Evolutionary conservation across 805 yeast species (phyloP).

Genomic region (Starmerella davenportii): DNA sequence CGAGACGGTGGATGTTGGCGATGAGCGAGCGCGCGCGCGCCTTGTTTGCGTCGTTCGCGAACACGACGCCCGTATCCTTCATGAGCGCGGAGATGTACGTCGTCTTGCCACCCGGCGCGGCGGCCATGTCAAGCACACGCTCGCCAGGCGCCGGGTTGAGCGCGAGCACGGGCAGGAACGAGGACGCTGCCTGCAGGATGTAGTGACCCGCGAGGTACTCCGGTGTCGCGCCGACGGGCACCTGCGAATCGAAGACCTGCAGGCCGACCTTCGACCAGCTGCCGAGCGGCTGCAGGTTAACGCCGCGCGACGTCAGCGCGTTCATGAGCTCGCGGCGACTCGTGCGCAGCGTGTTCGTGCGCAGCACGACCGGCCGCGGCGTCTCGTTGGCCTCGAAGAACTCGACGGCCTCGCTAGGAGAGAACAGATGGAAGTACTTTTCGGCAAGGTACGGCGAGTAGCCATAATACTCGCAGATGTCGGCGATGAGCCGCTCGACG

Average conservation of each 20-base stretch:
- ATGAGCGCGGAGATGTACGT: constrained; percentile 87
- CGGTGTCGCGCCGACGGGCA: constrained; percentile 99
- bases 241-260: constrained; percentile 94
- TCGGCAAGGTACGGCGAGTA: constrained; percentile 84
- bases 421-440: constrained; percentile 74
- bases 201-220: constrained; percentile 96
- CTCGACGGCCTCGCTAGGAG: constrained; percentile 93
- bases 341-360: constrained; percentile 91
- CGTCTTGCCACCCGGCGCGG: constrained; percentile 98
- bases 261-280: constrained; percentile 96
- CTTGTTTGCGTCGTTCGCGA: constrained; percentile 94
- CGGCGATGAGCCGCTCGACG: constrained; percentile 56
- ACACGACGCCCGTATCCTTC: constrained; percentile 95
- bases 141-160: constrained; percentile 93
- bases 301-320: constrained; percentile 87
- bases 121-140: constrained; percentile 94
- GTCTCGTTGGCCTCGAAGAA: constrained; percentile 97
- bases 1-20: constrained; percentile 93
- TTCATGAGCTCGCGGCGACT: constrained; percentile 94
- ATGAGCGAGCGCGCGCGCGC: constrained; percentile 89
- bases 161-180: constrained; percentile 95
- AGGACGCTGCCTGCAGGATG: constrained; percentile 94
- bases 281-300: constrained; percentile 91
- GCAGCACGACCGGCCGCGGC: constrained; percentile 86
- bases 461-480: constrained; percentile 86